These are phyloP conservation scores for Pleurotus cornucopiae DNA, from an alignment of 768 basidiomycete species.

Conservation along the genomic window DNA sequence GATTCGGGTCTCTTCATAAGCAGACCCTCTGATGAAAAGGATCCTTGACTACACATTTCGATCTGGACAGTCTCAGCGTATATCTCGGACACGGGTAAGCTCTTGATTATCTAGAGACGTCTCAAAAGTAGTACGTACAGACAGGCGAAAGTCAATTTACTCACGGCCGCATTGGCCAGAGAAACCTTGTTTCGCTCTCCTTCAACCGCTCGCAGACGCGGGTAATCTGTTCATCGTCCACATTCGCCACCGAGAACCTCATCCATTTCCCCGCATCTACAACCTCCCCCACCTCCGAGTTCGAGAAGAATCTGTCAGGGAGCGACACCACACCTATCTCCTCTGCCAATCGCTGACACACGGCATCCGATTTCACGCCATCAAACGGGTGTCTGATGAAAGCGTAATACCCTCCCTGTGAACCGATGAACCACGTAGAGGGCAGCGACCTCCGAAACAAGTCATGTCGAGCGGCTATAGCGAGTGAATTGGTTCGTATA, in stretches of 20 bases:
- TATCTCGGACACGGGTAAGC: too few species aligned
- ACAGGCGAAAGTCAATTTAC: too few species aligned
- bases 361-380: conserved; percentile 40
- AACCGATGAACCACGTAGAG: conserved; percentile 54
- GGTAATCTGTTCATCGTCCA: conserved; percentile 57
- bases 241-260: conserved; percentile 78
- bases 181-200: conserved; percentile 24
- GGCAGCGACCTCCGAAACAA: conserved; percentile 52
- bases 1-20: too few species aligned
- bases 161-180: not conserved
- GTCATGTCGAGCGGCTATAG: conserved; percentile 46
- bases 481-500: conserved; percentile 44
- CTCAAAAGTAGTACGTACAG: too few species aligned
- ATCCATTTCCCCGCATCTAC: conserved; percentile 43
- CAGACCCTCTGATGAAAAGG: too few species aligned
- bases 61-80: too few species aligned
- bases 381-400: conserved; percentile 69
- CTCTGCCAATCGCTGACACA: conserved; percentile 55
- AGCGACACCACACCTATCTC: conserved; percentile 63
- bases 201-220: conserved; percentile 48
- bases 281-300: conserved; percentile 28
- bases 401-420: conserved; percentile 73
- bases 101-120: too few species aligned
- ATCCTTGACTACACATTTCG: too few species aligned
- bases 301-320: conserved; percentile 61